A percentile compares a stretch with the other conserved stretches of the same genome.
These are phyloP conservation scores for Aphanomyces euteiches DNA, from an alignment of 352 stramenopile genomes.

Conservation along the genomic window DNA sequence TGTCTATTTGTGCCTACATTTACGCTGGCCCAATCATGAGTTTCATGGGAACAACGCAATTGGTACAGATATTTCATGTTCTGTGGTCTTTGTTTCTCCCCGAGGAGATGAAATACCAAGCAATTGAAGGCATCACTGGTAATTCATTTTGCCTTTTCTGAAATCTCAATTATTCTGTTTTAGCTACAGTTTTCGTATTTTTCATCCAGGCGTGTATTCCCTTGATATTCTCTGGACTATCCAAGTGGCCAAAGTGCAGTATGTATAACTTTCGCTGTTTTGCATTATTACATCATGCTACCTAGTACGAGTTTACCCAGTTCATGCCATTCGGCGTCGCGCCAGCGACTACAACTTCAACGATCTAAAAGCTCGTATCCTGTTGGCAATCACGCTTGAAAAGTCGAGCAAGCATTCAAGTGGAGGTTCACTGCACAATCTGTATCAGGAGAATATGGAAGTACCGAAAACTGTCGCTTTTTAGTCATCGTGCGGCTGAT, in stretches of 20 bases:
- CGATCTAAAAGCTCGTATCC: slow-evolving; percentile 3
- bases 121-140: background rate
- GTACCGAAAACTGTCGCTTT: background rate
- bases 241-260: background rate
- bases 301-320: background rate
- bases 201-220: background rate
- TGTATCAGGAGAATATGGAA: background rate
- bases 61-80: slow-evolving; percentile 10
- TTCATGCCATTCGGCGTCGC: background rate
- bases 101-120: background rate
- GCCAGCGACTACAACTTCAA: background rate
- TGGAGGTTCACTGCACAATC: background rate
- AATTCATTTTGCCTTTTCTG: too few relatives aligned
- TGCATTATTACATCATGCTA: background rate
- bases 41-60: background rate
- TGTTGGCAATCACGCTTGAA: background rate
- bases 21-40: slow-evolving; percentile 6
- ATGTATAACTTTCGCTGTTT: background rate
- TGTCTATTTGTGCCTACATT: background rate
- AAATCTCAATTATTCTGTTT: too few relatives aligned
- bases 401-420: background rate
- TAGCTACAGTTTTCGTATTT: background rate
- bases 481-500: slow-evolving; percentile 15
- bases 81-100: background rate
- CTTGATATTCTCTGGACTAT: background rate